Conservation (phyloP, 192 early-diverging fungal genomes). For the Spizellomyces punctatus region DNA sequence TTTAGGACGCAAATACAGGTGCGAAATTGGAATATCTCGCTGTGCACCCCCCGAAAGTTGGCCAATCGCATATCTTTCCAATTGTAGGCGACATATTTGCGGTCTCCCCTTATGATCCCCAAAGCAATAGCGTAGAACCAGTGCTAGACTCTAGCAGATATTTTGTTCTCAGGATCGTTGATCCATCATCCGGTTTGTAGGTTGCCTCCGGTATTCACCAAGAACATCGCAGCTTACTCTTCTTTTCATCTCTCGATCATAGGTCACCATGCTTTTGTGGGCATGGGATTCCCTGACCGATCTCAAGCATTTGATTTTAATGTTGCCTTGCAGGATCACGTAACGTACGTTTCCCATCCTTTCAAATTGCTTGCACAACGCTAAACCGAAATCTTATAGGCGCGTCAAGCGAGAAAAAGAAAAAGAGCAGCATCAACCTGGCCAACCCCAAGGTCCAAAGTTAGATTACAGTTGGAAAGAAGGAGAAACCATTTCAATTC, state of each 20-base stretch:
- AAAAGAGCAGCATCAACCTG: constrained; percentile 2
- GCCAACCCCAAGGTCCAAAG: constrained; percentile 44
- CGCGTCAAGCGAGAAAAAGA: constrained; percentile 6
- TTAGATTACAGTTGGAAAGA: constrained; percentile 80
- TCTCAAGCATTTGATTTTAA: constrained; percentile 88
- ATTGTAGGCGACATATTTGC: constrained; percentile 77
- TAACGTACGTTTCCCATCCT: constrained; percentile 50
- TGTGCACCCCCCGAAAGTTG: too few relatives aligned
- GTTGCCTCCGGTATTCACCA: too few relatives aligned
- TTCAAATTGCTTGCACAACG: not conserved
- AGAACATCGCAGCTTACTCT: too few relatives aligned
- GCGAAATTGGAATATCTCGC: not conserved
- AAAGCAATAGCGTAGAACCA: constrained; percentile 71
- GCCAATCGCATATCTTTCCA: not conserved
- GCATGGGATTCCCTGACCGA: constrained; percentile 83
- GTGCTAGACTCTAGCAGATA: constrained; percentile 84
- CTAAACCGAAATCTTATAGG: not conserved
- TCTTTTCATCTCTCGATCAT: not conserved
- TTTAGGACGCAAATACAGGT: not conserved
- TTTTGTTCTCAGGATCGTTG: constrained; percentile 80
- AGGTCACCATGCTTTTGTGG: constrained; percentile 82
- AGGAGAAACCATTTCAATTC: constrained; percentile 77
- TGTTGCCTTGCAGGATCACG: constrained; percentile 82
- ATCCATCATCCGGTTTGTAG: constrained; percentile 54
- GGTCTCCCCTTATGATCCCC: constrained; percentile 70